Percentiles rank a stretch among this genome's conserved stretches.
Conservation (phyloP, 768 basidiomycete species). For the Tricholoma hemisulphureum region DNA sequence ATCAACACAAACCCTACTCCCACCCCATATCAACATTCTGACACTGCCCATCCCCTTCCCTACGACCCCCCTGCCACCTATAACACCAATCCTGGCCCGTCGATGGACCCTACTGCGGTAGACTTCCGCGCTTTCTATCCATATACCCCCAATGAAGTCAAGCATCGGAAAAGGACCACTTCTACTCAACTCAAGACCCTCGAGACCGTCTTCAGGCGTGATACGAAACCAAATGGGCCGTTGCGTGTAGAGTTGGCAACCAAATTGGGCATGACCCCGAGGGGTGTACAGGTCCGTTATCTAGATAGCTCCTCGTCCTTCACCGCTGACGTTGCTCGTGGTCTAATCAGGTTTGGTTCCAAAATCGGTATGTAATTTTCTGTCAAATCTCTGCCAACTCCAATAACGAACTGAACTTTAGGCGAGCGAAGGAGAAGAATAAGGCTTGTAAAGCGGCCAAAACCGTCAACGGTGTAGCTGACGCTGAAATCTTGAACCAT, state of each 20-base stretch:
- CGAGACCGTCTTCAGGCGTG: conserved; percentile 80
- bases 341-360: conserved; percentile 77
- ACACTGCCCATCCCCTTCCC: conserved; percentile 13
- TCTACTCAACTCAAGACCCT: conserved; percentile 85
- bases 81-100: conserved; percentile 23
- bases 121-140: conserved; percentile 84
- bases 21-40: not conserved
- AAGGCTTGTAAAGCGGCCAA: conserved; percentile 53
- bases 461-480: conserved; percentile 15
- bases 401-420: conserved; percentile 24
- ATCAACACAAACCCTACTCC: conserved; percentile 16
- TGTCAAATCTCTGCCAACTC: conserved; percentile 3
- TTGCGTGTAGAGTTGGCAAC: conserved; percentile 77
- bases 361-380: conserved; percentile 60
- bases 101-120: conserved; percentile 64
- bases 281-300: conserved; percentile 86
- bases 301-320: not conserved
- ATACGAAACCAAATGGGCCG: conserved; percentile 87
- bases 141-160: conserved; percentile 91
- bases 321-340: conserved; percentile 16
- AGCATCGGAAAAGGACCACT: conserved; percentile 90
- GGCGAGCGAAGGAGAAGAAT: conserved; percentile 83
- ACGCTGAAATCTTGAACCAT: conserved; percentile 18
- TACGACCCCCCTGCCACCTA: conserved; percentile 34
- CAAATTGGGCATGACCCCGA: conserved; percentile 86